Evolutionary conservation across 2,329 filamentous ascomycete genomes (phyloP), one percentile per base, ranked within the genome.

Genomic region (Lecanicillium sp.): DNA sequence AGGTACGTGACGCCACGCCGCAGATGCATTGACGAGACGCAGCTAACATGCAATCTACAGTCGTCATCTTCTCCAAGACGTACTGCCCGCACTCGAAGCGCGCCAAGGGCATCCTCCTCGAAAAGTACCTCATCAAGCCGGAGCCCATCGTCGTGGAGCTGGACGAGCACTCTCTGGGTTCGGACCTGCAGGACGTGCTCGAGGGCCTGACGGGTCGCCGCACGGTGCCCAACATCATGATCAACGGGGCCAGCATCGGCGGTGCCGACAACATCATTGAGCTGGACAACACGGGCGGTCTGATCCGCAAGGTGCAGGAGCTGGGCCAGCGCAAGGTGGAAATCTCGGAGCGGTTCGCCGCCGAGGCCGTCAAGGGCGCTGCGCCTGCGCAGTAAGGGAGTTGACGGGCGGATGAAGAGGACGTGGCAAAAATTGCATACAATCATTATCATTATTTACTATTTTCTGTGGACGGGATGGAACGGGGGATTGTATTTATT

Each of bases 41-140:
- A 30, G 26, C 48, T 53, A 41, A 53, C 41, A 1, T 8, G n/a
- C 53, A 43, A 47, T 17, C 3, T 11, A 23, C 55, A 93, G 89
- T 97, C 51, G 87, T 96, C 63, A 88, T 98, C 58, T 97, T 97
- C 71, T 95, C 90, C 54, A 97, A 98, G 68, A 81, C 86, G 1
- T 95, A 91, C 69, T 98, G 93, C 66, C 89, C 86, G 1, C 84
- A 79, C 69, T 96, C 90, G 44, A 85, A 83, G 62, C 83, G 81
- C 57, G 93, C 93, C 38, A 98, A 98, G 69, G 74, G 75, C 36
- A 78, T 97, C 48, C 78, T 98, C 33, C 79, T 95, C 35, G 81
- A 90, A 19, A 84, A 86, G 58, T 97, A 97, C 72, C 74, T 73
- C 47, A 94, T 98, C 62, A 78, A 81, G 1, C 93, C 93, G 0